phyloP scores from a whole-genome alignment of 495 filamentous ascomycete species.

The Podospora comata region DNA sequence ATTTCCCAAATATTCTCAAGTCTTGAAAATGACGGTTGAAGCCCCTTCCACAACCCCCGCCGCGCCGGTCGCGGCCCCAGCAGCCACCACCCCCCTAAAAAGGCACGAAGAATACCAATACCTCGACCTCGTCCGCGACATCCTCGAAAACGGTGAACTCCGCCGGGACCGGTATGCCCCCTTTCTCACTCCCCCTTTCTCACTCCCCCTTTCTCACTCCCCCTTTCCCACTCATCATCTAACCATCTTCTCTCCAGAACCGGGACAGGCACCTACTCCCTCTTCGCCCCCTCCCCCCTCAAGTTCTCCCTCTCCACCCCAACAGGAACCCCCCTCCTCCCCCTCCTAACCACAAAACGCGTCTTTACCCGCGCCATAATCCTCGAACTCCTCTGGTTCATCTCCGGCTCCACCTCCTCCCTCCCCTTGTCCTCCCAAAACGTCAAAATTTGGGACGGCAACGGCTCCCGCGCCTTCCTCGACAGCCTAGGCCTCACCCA shows the following conservation, averaged over 20 bases:
- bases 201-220: not conserved
- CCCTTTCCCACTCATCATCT: not conserved
- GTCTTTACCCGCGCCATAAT: conserved; percentile 90
- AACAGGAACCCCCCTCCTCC: conserved; percentile 61
- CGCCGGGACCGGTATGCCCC: conserved; percentile 28
- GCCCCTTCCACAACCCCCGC: not conserved
- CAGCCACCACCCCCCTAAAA: not conserved
- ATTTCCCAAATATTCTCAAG: not conserved
- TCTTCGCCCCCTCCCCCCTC: conserved; percentile 82
- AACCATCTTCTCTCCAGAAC: conserved; percentile 52
- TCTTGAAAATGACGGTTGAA: conserved; percentile 6
- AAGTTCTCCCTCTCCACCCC: conserved; percentile 66
- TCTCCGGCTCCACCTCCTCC: conserved; percentile 77
- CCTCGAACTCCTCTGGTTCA: conserved; percentile 95
- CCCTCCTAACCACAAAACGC: conserved; percentile 93
- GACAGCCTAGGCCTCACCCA: conserved; percentile 76
- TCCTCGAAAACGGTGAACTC: conserved; percentile 31
- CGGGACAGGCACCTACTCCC: conserved; percentile 83
- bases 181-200: not conserved
- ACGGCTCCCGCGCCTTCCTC: conserved; percentile 84
- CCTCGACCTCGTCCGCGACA: conserved; percentile 34
- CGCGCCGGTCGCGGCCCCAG: not conserved
- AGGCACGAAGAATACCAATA: conserved; percentile 35
- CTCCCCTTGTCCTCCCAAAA: conserved; percentile 67
- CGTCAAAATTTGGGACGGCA: conserved; percentile 98